Base-by-base conservation (phyloP, 192 early-diverging fungal species). In the Entrophospora sp. region DNA sequence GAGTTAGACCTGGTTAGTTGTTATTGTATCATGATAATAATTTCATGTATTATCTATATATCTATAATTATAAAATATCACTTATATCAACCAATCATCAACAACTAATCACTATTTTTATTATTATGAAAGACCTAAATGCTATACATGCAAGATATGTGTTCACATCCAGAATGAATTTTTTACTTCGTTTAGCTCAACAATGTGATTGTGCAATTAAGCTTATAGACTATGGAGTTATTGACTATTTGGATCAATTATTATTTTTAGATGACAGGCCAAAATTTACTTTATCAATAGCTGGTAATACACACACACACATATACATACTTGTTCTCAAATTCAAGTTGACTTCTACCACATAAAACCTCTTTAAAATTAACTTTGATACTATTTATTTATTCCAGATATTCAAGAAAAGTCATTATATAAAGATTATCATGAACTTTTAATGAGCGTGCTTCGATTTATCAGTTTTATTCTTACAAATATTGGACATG, bases 171-270 rank as follows among this genome's bases (percentile, higher is more conserved):
- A 91, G 92, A 77, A 84, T 94, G 81, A 71, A 82, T 0, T 78
- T 97, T 27, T 83, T 97, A 61, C 69, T 91, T 51, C 83, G 91
- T n/a, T 71, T 97, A 37, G 81, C 90, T 3, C 83, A 86, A 69
- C 76, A 77, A 7, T 66, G 73, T 9, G 88, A 89, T 22, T 93
- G 92, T 16, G 84, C 93, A 0, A 83, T 89, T 51, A 79, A 82
- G 62, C 74, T 97, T 31, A 53, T 94, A 20, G 88, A 92, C 32
- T 82, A 83, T 71, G 89, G 89, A 12, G 71, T 93, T 20, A 69
- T 96, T 18, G 94, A 96, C 40, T 77, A 79, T 32, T 76, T 97
- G 35, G 71, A 80, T 6, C 83, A 89, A 56, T 85, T 84, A 67
- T 68, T 78, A n/a, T 88, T 90, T 69, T 43, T 94, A 16, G 85